A percentile compares a stretch with the other conserved stretches of the same genome.
Evolutionary conservation across 805 yeast species (phyloP).

Genomic region (Spathaspora sp.): DNA sequence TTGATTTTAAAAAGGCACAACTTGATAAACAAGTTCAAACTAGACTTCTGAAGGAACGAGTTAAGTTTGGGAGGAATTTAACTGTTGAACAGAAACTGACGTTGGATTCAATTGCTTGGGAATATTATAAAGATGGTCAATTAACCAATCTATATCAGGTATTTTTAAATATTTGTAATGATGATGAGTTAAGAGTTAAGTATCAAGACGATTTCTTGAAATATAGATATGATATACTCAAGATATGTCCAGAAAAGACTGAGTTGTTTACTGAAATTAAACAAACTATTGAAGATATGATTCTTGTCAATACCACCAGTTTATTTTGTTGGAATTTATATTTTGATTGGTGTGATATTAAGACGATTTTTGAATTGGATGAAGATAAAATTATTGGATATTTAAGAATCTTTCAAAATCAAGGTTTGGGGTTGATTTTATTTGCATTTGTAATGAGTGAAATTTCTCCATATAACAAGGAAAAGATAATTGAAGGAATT

Average conservation of each 20-base stretch:
- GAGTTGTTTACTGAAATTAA: conserved; percentile 36
- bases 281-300: conserved; percentile 67
- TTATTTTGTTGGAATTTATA: conserved; percentile 68
- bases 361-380: conserved; percentile 47
- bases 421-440: conserved; percentile 60
- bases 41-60: conserved; percentile 42
- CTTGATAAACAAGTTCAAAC: conserved; percentile 43
- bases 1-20: conserved; percentile 33
- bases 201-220: conserved; percentile 60
- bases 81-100: conserved; percentile 36
- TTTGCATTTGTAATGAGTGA: conserved; percentile 66
- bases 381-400: conserved; percentile 42
- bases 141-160: conserved; percentile 52
- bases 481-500: conserved; percentile 17
- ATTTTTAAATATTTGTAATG: conserved; percentile 53
- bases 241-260: conserved; percentile 49
- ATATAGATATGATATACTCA: conserved; percentile 52
- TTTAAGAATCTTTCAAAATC: conserved; percentile 51
- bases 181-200: conserved; percentile 55
- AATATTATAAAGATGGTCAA: conserved; percentile 46
- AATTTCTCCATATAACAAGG: conserved; percentile 55
- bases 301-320: conserved; percentile 59
- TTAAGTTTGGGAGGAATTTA: conserved; percentile 43
- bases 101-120: conserved; percentile 42
- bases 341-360: conserved; percentile 70